Evolutionary conservation across 129 eudicot genomes (phyloP).

Genomic region (Lactuca saligna): DNA sequence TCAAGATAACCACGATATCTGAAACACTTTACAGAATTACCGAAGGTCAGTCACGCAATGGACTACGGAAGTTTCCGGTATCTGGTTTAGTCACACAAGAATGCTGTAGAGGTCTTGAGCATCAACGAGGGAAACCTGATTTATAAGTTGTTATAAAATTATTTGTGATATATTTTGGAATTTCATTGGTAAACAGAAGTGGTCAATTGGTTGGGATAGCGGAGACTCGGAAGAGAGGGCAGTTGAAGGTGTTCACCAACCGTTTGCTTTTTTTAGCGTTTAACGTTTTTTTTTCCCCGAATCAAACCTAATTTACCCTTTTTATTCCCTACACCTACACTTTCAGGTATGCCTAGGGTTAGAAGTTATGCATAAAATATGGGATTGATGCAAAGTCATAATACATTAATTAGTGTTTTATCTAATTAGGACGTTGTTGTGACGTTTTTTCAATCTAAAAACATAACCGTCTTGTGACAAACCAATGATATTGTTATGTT

Average conservation of each 20-base stretch:
- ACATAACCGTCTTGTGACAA: too few species aligned
- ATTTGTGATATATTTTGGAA: background rate
- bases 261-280: background rate
- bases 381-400: background rate
- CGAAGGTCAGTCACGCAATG: too few species aligned
- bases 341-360: conserved; percentile 13
- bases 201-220: conserved; percentile 26
- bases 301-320: conserved; percentile 19
- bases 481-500: too few species aligned
- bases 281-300: background rate
- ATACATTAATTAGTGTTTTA: too few species aligned
- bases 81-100: background rate
- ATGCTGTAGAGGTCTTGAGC: too few species aligned
- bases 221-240: conserved; percentile 22
- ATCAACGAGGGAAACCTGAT: too few species aligned
- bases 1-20: background rate
- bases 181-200: conserved; percentile 9
- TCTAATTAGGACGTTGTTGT: too few species aligned
- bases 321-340: conserved; percentile 2
- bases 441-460: too few species aligned
- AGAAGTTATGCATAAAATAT: background rate
- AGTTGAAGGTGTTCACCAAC: conserved; percentile 32
- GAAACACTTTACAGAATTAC: too few species aligned
- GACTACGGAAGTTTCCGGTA: background rate
- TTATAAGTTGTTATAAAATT: background rate